These are phyloP conservation scores for Noccaea caerulescens DNA, from an alignment of 345 rosid species.

Conservation along the genomic window DNA sequence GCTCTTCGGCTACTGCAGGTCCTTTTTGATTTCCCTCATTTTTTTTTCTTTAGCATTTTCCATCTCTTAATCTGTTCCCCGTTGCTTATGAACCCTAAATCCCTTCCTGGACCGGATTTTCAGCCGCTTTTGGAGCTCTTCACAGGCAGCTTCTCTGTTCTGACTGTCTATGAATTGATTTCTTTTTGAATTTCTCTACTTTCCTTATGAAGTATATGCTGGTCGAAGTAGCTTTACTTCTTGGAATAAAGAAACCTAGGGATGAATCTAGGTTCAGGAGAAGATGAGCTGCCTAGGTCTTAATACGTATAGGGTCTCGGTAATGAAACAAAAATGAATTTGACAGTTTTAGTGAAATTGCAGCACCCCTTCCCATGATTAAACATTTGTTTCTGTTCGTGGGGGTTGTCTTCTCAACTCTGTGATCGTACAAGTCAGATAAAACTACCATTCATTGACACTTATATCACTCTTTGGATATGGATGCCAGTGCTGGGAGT, in stretches of 20 bases:
- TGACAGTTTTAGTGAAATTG: neutral
- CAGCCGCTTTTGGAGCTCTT: conserved; percentile 95
- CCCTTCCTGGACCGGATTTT: conserved; percentile 33
- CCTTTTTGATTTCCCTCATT: conserved; percentile 17
- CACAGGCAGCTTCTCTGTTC: conserved; percentile 55
- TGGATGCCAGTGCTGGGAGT: conserved; percentile 67
- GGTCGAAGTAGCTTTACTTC: neutral
- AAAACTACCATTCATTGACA: conserved; percentile 5
- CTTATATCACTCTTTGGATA: conserved; percentile 51
- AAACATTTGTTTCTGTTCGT: neutral
- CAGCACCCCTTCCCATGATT: neutral
- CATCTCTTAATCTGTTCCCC: neutral
- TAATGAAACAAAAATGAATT: neutral
- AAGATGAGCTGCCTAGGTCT: conserved; percentile 9
- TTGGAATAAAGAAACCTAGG: neutral
- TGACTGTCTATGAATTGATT: neutral
- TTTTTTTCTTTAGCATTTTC: neutral
- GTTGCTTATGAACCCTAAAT: conserved; percentile 11
- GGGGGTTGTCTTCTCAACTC: neutral
- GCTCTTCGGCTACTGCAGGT: conserved; percentile 79
- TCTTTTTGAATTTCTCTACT: neutral
- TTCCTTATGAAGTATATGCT: neutral
- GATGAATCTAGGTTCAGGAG: neutral
- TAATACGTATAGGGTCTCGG: neutral
- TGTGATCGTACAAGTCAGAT: conserved; percentile 12